Evolutionary conservation across 106 monocot species (phyloP), one percentile per base, ranked within the genome.

Genomic region (Dendrobium officinale): DNA sequence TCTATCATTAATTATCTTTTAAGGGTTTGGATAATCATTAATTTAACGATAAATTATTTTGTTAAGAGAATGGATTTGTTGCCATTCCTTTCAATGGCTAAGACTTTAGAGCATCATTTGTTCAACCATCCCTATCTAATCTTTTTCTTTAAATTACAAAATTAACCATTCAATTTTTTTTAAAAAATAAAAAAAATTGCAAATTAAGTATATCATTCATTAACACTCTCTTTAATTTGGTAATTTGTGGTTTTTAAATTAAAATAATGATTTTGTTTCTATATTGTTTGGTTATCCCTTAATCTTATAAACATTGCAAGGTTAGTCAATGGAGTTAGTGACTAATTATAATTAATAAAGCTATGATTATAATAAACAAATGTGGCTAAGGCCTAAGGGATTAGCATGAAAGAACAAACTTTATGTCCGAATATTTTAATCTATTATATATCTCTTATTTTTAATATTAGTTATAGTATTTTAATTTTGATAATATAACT

Each of bases 291-390:
- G 3, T 37, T 37, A 37, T 37, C 37, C 37, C 37, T 37, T 37
- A 37, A 33, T 37, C 37, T 37, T 15, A 72, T 40, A 15, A 72
- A 72, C 11, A 72, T 33, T 72, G 33, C 33, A 37, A 5, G 15
- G 15, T 51, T 51, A 37, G 29, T 72, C 72, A 72, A 72, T 72
- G 72, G 40, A 72, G 72, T 72, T 72, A 15, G 72, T 72, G 4
- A 37, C 16, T 72, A 15, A 72, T 15, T 72, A 37, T 37, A 72
- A 37, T 40, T 33, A 37, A 9, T 16, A 72, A 72, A 37, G 31
- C 72, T 3, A 72, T 72, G 72, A 16, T 0, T 15, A 37, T 29
- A 1, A 29, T 16, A 72, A 72, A 27, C 31, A 72, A 72, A 16
- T 72, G 40, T 40, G 40, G 37, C 16, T 13, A 51, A 1, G 17